Conservation (phyloP, 2,329 filamentous ascomycete genomes). For the Talaromyces amestolkiae region DNA sequence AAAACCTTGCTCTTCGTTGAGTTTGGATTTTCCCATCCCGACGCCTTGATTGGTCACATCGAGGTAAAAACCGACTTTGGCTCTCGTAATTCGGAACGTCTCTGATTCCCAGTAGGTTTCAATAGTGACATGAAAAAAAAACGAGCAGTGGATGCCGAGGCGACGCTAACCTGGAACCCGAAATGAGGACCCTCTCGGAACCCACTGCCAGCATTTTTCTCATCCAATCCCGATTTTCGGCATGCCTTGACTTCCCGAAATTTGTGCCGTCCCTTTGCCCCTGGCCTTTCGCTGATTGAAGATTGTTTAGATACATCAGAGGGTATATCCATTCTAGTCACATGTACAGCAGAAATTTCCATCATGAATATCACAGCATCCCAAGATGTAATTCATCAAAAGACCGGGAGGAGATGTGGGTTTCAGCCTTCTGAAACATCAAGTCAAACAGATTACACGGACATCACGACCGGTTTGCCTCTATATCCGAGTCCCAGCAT, state of each 20-base stretch:
- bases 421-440: background rate
- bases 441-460: background rate
- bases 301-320: background rate
- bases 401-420: background rate
- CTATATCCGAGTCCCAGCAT: background rate
- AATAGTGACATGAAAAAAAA: background rate
- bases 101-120: background rate
- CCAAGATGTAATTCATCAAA: background rate
- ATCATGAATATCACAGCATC: too few relatives aligned
- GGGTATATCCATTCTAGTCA: too few relatives aligned
- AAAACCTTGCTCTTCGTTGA: background rate
- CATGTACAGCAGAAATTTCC: too few relatives aligned
- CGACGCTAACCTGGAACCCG: background rate
- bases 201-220: background rate
- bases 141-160: background rate
- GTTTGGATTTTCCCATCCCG: background rate
- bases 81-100: background rate
- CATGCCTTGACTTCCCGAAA: conserved; percentile 6
- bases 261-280: background rate
- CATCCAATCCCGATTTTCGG: background rate
- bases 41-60: background rate
- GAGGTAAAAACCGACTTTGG: background rate
- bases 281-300: background rate
- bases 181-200: conserved; percentile 2
- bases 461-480: background rate